These are phyloP conservation scores for Magnaporthiopsis poae DNA, from an alignment of 2,329 filamentous ascomycete genomes.

Conservation along the genomic window DNA sequence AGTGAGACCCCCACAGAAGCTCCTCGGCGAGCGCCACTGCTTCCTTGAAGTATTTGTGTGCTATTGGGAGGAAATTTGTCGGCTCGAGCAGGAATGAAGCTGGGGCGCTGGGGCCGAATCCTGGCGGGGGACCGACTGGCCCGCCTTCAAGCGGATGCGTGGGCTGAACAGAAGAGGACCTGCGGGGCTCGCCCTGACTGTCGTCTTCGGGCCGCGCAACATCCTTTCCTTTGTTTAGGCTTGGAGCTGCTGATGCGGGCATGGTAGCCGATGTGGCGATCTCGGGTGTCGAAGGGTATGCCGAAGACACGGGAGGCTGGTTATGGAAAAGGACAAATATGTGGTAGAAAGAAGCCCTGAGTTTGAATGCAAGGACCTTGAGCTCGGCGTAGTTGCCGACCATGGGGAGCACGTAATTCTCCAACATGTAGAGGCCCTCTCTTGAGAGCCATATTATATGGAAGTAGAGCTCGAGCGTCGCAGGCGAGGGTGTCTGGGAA, in stretches of 20 bases:
- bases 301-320: constrained; percentile 62
- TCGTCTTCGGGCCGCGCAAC: constrained; percentile 24
- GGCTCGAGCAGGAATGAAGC: constrained; percentile 72
- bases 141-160: constrained; percentile 46
- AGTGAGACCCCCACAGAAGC: constrained; percentile 77
- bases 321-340: constrained; percentile 96
- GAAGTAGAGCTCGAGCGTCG: constrained; percentile 59
- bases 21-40: constrained; percentile 64
- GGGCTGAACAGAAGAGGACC: constrained; percentile 32
- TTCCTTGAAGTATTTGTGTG: constrained; percentile 69
- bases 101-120: constrained; percentile 39
- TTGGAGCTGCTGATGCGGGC: neutral
- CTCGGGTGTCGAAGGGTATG: constrained; percentile 43
- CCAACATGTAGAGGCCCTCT: constrained; percentile 79
- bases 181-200: constrained; percentile 24
- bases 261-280: constrained; percentile 8
- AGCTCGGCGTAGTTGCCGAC: constrained; percentile 70
- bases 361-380: constrained; percentile 81
- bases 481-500: constrained; percentile 59
- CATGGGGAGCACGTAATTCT: constrained; percentile 79
- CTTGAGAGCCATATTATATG: constrained; percentile 93
- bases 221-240: neutral
- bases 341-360: constrained; percentile 89
- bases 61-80: constrained; percentile 71
- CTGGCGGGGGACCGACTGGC: constrained; percentile 47